phyloP scores from a whole-genome alignment of 2,329 filamentous ascomycete species.

The Pyrenochaeta sp. region DNA sequence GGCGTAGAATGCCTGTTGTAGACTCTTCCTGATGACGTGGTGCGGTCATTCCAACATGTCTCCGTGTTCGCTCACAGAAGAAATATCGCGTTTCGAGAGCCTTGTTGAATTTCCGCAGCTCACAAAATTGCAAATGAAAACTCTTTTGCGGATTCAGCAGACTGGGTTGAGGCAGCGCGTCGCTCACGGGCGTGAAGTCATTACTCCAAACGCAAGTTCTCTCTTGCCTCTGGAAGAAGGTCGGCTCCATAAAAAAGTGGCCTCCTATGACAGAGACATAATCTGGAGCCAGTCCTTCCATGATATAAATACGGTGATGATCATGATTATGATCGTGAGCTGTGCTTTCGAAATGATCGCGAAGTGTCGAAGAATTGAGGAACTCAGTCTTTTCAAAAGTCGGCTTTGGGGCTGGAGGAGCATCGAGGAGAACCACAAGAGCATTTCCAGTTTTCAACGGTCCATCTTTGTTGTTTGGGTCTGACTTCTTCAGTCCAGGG shows the following conservation, averaged over 20 bases:
- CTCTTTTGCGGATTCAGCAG: constrained; percentile 31
- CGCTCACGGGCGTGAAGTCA: constrained; percentile 43
- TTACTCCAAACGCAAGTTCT: constrained; percentile 46
- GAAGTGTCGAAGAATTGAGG: constrained; percentile 17
- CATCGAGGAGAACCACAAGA: constrained; percentile 35
- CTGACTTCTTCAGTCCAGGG: constrained; percentile 36
- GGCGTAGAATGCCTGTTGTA: constrained; percentile 38
- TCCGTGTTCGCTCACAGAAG: constrained; percentile 37
- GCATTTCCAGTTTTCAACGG: constrained; percentile 29
- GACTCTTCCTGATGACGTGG: constrained; percentile 29
- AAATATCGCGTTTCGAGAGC: constrained; percentile 29
- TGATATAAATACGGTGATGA: constrained; percentile 37
- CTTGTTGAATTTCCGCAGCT: constrained; percentile 40
- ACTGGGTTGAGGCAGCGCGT: constrained; percentile 41
- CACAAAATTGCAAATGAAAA: constrained; percentile 45
- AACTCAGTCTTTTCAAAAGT: constrained; percentile 28
- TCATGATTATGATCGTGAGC: constrained; percentile 16
- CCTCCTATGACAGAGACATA: constrained; percentile 37
- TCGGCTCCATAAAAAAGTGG: constrained; percentile 45
- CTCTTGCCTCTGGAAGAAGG: constrained; percentile 43
- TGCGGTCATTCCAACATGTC: constrained; percentile 45
- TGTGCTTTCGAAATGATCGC: constrained; percentile 20
- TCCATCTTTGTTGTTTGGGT: constrained; percentile 36
- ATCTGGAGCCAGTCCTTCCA: constrained; percentile 43
- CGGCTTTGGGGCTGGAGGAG: constrained; percentile 11